These are phyloP conservation scores for Trypanosoma rangeli DNA, from an alignment of 208 protist genomes.

Conservation along the genomic window DNA sequence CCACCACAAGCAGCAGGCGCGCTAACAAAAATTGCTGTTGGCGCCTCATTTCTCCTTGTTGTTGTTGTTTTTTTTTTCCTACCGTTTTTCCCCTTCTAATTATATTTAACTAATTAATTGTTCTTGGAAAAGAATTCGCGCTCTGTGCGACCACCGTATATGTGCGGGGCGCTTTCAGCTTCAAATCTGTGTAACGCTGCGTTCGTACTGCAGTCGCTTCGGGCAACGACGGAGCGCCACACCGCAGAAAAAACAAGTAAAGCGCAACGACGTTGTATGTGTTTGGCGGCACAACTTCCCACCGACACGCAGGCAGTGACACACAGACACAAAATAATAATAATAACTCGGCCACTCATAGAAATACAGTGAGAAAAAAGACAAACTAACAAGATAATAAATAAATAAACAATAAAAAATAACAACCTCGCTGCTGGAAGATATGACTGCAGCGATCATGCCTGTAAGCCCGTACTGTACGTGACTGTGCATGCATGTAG, in stretches of 20 bases:
- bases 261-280: no score
- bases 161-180: no score
- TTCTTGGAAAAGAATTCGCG: no score
- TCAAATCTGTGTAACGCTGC: no score
- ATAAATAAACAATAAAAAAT: constrained; percentile 16
- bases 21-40: background rate
- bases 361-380: constrained; percentile 18
- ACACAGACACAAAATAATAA: background rate
- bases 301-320: background rate
- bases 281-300: background rate
- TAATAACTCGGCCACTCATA: constrained; percentile 5
- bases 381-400: constrained; percentile 18
- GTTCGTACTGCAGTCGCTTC: no score
- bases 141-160: no score
- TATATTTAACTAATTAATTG: no score
- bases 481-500: background rate
- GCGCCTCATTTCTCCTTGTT: background rate
- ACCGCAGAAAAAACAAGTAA: no score
- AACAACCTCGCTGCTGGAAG: constrained; percentile 12
- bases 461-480: background rate
- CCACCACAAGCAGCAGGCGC: background rate
- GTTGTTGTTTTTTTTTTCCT: background rate
- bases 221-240: no score
- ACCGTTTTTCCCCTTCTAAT: background rate
- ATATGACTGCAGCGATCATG: background rate